A percentile compares a stretch with the other conserved stretches of the same genome.
These are phyloP conservation scores for Sclerotiophoma versabilis DNA, from an alignment of 2,329 filamentous ascomycete species.

Conservation along the genomic window DNA sequence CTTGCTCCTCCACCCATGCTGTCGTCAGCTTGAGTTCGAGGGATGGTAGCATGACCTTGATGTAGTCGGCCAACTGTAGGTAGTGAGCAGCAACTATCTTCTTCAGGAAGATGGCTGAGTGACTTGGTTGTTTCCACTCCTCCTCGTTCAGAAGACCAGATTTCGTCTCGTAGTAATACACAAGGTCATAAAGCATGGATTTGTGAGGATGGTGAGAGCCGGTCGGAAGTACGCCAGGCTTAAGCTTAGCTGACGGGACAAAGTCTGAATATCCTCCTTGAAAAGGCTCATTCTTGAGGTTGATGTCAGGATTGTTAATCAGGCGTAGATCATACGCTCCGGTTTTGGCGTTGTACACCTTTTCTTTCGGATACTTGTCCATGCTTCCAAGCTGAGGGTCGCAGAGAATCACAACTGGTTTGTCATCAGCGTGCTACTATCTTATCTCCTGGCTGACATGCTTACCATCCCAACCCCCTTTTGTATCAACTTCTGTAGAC, in stretches of 20 bases:
- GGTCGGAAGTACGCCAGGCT: neutral
- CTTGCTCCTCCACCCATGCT: conserved; percentile 44
- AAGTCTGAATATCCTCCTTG: conserved; percentile 45
- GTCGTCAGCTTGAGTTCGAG: conserved; percentile 43
- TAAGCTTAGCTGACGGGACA: conserved; percentile 21
- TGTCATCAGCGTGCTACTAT: conserved; percentile 5
- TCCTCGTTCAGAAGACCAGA: conserved; percentile 22
- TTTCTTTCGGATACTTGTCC: neutral
- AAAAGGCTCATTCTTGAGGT: conserved; percentile 31
- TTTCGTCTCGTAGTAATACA: conserved; percentile 37
- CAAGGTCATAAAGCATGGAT: conserved; percentile 39
- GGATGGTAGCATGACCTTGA: conserved; percentile 45
- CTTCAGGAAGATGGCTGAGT: conserved; percentile 40
- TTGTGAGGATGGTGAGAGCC: conserved; percentile 29
- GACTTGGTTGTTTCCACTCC: conserved; percentile 31
- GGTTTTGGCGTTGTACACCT: neutral
- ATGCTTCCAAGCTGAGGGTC: conserved; percentile 38
- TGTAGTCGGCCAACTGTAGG: conserved; percentile 44
- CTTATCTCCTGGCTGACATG: too few relatives aligned
- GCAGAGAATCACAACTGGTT: conserved; percentile 40
- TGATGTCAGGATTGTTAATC: neutral
- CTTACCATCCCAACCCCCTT: conserved; percentile 44
- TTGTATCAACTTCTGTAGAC: conserved; percentile 24
- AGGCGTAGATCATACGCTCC: neutral
- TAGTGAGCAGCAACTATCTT: conserved; percentile 46